Evolutionary conservation across 805 yeast species (phyloP).

Genomic region (Lachancea meyersii): DNA sequence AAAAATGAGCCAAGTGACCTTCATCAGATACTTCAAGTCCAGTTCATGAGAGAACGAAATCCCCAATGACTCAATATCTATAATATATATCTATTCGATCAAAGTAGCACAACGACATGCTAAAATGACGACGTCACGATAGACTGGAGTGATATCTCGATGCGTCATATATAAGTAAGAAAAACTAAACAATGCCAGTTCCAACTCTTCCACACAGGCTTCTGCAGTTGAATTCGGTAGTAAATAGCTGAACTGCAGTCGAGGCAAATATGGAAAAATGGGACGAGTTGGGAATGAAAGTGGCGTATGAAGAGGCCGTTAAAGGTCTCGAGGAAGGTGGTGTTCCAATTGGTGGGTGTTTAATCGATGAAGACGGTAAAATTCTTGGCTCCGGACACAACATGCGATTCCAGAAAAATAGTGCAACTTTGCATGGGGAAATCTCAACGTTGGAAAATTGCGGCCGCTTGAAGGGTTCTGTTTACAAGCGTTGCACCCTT

Average conservation of each 20-base stretch:
- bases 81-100: too few species aligned
- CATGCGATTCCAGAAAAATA: conserved; percentile 75
- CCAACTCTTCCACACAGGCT: too few species aligned
- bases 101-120: too few species aligned
- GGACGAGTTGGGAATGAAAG: conserved; percentile 58
- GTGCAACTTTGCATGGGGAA: conserved; percentile 88
- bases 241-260: not conserved
- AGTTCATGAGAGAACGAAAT: too few species aligned
- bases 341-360: conserved; percentile 61
- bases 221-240: not conserved
- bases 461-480: conserved; percentile 76
- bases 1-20: too few species aligned
- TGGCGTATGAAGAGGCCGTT: conserved; percentile 68
- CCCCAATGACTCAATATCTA: too few species aligned
- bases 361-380: conserved; percentile 56
- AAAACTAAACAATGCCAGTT: too few species aligned
- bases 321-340: conserved; percentile 78
- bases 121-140: too few species aligned
- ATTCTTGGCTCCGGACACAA: conserved; percentile 88
- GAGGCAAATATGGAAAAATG: conserved; percentile 37
- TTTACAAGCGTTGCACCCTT: conserved; percentile 80
- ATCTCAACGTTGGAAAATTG: conserved; percentile 84
- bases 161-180: too few species aligned
- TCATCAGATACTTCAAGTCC: too few species aligned
- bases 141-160: too few species aligned